Evolutionary conservation across 2,329 filamentous ascomycete species (phyloP), one percentile per base, ranked within the genome.

Genomic region (Didymella keratinophila): DNA sequence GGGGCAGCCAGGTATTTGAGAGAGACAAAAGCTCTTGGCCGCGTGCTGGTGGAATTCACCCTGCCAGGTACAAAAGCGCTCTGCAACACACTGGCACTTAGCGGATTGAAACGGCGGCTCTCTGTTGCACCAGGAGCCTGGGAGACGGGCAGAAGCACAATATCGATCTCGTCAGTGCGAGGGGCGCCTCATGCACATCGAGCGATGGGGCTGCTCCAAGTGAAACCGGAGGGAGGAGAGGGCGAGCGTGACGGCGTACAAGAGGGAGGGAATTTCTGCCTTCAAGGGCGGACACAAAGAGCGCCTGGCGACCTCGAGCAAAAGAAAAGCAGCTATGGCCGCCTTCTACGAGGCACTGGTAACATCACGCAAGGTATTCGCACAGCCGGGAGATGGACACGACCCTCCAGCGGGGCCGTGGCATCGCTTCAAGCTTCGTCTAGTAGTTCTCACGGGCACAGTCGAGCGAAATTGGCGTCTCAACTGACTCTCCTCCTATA

Each of bases 1-100:
- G 75, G 74, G 73, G 71, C 69, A 70, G 63, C 71, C 72, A 76
- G 45, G 75, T 77, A 77, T 77, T 76, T 76, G 68, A 53, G 49
- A 71, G 70, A 71, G 65, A 76, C 67, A 71, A 62, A 65, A 66
- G 64, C 67, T 71, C 62, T 64, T 72, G 63, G 70, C 69, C 65
- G 73, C 70, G 70, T 73, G 69, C 64, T 62, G 67, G 66, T 64
- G 56, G 59, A 65, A 61, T 64, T 73, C 66, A 66, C 62, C 69
- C 63, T 69, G 71, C 75, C 74, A 78, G 76, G 75, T 65, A 78
- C 76, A 61, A 75, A 72, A 70, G 69, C 70, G 67, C 67, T 68
- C 68, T 74, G 75, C 73, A 70, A 75, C 74, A 73, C 74, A 67
- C 71, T 69, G 59, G 66, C 50, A 68, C 61, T 67, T 71, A 67